Conservation (phyloP, 352 stramenopile species). For the Globisporangium rhizosaccharum region DNA sequence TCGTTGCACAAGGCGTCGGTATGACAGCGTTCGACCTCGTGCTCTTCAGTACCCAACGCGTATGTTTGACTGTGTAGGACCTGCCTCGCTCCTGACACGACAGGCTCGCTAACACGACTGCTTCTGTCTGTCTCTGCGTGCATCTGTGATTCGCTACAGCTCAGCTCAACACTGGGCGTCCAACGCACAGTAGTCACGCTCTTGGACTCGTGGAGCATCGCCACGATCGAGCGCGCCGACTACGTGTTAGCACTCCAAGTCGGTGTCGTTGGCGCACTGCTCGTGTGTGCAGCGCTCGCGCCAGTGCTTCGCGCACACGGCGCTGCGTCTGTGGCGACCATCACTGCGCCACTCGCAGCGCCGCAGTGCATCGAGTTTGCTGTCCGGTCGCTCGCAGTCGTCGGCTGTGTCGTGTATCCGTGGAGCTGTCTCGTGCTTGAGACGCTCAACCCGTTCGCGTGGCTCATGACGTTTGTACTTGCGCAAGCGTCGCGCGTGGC, state of each 20-base stretch:
- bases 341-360: constrained; percentile 29
- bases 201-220: constrained; percentile 20
- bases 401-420: constrained; percentile 41
- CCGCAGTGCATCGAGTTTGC: constrained; percentile 25
- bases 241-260: constrained; percentile 55
- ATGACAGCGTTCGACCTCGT: constrained; percentile 44
- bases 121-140: too few relatives aligned
- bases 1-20: constrained; percentile 56
- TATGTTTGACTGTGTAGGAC: too few relatives aligned
- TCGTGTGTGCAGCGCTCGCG: constrained; percentile 41
- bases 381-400: constrained; percentile 20
- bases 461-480: constrained; percentile 48
- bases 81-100: too few relatives aligned
- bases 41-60: constrained; percentile 23
- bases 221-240: constrained; percentile 27
- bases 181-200: constrained; percentile 3
- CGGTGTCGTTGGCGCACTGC: constrained; percentile 38
- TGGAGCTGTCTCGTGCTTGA: constrained; percentile 65
- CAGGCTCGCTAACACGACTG: too few relatives aligned
- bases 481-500: constrained; percentile 21
- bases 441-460: constrained; percentile 51
- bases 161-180: constrained; percentile 13
- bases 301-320: constrained; percentile 43
- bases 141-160: constrained; percentile 14
- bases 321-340: constrained; percentile 28